Base-by-base conservation (phyloP, 2,329 filamentous ascomycete genomes). In the Elsinoe australis region DNA sequence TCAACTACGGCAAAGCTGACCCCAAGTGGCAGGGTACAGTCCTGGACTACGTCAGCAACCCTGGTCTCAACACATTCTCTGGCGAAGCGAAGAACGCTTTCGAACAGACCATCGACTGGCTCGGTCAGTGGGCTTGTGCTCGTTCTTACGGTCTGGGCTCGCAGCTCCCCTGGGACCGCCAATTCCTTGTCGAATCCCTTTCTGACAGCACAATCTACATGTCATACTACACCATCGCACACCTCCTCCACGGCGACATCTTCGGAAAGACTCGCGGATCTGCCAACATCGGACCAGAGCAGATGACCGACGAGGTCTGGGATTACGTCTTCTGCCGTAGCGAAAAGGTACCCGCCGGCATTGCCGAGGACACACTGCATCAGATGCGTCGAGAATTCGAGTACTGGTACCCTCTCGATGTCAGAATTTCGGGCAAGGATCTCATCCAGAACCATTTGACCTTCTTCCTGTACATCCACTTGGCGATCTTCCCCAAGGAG, bases 231-330 rank as follows among this genome's bases (percentile, higher is more conserved):
- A 65, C 64, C 4, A 57, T 66, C 47, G 61, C 63, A 67, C 72
- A 74, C 72, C 9, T 82, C 76, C 65, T 83, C 74, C 68, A 80
- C 69, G 80, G 78, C 45, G 92, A 96, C 58, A 80, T 92, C 52
- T 96, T 87, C 56, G 92, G 92, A 46, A 79, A 80, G 58, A 75
- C 79, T 36, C 75, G 78, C 55, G 88, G 87, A 54, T 61, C 76
- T 26, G 73, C 81, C 46, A 78, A 83, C 53, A 76, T 96, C 55
- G 78, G 75, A 34, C 72, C 87, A 1, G 86, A 92, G 50, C 87
- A 95, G 67, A 89, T 96, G 83, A 87, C 77, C 6, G 89, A 95
- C 56, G 87, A 94, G 58, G 86, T 95, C 38, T 98, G 89, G 88
- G 90, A 98, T 67, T 95, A 94, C 63, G 71, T 96, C 56, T 95